Evolutionary conservation across 768 basidiomycete species (phyloP).

Genomic region (Psilocybe sp.): DNA sequence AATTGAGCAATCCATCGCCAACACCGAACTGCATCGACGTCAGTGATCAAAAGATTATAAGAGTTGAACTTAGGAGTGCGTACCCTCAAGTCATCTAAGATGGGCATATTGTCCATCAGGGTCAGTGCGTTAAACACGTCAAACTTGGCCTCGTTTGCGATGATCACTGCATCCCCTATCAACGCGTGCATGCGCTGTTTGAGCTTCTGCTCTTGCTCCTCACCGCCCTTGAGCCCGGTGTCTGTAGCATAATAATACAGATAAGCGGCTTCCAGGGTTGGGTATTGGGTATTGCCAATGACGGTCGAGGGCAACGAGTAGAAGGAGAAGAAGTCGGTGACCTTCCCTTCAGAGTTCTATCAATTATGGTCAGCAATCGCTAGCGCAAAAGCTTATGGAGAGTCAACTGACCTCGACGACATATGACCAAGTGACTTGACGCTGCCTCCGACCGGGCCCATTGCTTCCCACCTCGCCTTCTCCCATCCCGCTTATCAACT

Average conservation of each 20-base stretch:
- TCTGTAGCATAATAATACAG: conserved; percentile 94
- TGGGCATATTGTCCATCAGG: conserved; percentile 86
- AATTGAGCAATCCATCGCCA: conserved; percentile 90
- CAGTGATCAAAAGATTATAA: neutral
- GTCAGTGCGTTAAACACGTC: conserved; percentile 97
- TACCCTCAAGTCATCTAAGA: conserved; percentile 85
- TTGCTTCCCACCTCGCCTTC: conserved; percentile 49
- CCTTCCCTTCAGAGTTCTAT: conserved; percentile 75
- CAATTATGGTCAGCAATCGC: neutral
- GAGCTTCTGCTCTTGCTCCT: conserved; percentile 59
- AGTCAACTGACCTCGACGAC: conserved; percentile 79
- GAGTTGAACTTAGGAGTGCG: conserved; percentile 11
- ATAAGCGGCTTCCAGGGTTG: conserved; percentile 87
- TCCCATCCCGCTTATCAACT: conserved; percentile 85
- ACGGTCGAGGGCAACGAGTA: conserved; percentile 95
- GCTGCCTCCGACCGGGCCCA: conserved; percentile 50
- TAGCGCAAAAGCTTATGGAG: neutral
- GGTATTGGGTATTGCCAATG: conserved; percentile 71
- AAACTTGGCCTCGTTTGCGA: conserved; percentile 83
- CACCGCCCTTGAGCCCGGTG: conserved; percentile 57
- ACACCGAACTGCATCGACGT: conserved; percentile 69
- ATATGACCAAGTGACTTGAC: conserved; percentile 94
- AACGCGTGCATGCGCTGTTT: conserved; percentile 70
- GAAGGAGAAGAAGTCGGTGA: conserved; percentile 97
- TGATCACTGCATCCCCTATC: conserved; percentile 74